These are phyloP conservation scores for Chiua virens DNA, from an alignment of 768 basidiomycete genomes.

Conservation along the genomic window DNA sequence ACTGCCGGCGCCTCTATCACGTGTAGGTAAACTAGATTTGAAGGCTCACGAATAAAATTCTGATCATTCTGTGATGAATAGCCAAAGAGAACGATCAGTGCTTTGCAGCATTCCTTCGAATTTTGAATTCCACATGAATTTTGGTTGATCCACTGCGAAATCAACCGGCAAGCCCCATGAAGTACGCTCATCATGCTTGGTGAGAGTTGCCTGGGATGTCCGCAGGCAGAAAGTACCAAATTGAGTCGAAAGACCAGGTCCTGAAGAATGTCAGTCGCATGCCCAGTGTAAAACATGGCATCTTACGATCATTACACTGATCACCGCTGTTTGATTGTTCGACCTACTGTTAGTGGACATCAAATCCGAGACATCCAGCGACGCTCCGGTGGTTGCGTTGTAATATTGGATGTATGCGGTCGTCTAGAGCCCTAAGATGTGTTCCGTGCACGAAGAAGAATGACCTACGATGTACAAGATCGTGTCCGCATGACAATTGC, in stretches of 20 bases:
- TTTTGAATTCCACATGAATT: conserved; percentile 25
- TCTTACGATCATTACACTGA: conserved; percentile 32
- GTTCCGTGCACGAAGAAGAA: not conserved
- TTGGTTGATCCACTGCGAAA: conserved; percentile 23
- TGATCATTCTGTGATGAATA: conserved; percentile 21
- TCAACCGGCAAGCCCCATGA: conserved; percentile 15
- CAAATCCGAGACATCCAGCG: conserved; percentile 3
- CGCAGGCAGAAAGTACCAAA: conserved; percentile 13
- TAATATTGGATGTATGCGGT: conserved; percentile 53
- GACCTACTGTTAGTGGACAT: not conserved
- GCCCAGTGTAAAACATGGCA: not conserved
- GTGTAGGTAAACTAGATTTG: not conserved
- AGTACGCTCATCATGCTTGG: conserved; percentile 18
- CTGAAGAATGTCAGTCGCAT: conserved; percentile 13
- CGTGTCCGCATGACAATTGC: conserved; percentile 47
- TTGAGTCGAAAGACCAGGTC: conserved; percentile 24
- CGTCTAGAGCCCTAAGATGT: conserved; percentile 38
- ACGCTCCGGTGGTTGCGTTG: not conserved
- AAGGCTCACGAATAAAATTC: conserved; percentile 16
- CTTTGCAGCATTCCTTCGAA: conserved; percentile 31
- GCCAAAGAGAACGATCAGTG: conserved; percentile 27
- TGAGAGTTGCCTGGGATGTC: conserved; percentile 15
- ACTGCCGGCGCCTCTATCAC: conserved; percentile 11
- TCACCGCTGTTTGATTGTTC: conserved; percentile 7
- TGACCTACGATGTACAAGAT: conserved; percentile 49